Percentiles rank a stretch among this genome's conserved stretches.
Conservation (phyloP, 1,139 yeast species). For the Martiniozyma asiatica region DNA sequence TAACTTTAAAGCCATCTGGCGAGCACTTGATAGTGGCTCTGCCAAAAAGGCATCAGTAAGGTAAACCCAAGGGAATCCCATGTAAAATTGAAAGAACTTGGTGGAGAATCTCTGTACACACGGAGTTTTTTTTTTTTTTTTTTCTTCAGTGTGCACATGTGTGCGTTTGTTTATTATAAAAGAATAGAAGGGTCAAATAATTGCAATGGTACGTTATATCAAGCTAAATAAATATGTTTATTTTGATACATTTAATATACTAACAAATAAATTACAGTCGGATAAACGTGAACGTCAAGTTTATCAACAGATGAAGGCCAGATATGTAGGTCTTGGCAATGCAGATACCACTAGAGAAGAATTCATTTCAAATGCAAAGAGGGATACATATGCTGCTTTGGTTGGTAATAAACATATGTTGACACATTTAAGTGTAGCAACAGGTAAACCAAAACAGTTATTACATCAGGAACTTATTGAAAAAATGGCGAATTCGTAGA, state of each 20-base stretch:
- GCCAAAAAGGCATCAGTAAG: too few relatives aligned
- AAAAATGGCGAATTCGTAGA: conserved; percentile 39
- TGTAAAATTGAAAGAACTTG: too few relatives aligned
- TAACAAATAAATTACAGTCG: conserved; percentile 28
- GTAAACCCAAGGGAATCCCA: too few relatives aligned
- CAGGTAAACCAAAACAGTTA: conserved; percentile 40
- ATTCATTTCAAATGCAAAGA: conserved; percentile 49
- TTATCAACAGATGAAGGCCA: conserved; percentile 46
- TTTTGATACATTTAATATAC: conserved; percentile 4
- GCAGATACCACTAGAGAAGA: conserved; percentile 53
- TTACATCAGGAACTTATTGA: conserved; percentile 43
- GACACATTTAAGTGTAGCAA: conserved; percentile 54
- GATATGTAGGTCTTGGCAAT: conserved; percentile 63
- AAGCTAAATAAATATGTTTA: conserved; percentile 10
- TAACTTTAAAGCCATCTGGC: too few relatives aligned
- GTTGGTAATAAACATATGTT: conserved; percentile 59
- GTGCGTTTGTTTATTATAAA: too few relatives aligned
- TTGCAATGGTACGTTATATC: too few relatives aligned
- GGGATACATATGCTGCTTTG: conserved; percentile 65
- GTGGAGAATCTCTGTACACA: too few relatives aligned
- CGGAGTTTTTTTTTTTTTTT: too few relatives aligned
- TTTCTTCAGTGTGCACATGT: too few relatives aligned
- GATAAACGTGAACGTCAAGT: conserved; percentile 60
- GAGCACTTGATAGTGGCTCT: too few relatives aligned
- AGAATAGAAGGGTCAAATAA: too few relatives aligned